phyloP scores from a whole-genome alignment of 1,139 yeast genomes.

The Magnusiomyces tetraspermus region DNA sequence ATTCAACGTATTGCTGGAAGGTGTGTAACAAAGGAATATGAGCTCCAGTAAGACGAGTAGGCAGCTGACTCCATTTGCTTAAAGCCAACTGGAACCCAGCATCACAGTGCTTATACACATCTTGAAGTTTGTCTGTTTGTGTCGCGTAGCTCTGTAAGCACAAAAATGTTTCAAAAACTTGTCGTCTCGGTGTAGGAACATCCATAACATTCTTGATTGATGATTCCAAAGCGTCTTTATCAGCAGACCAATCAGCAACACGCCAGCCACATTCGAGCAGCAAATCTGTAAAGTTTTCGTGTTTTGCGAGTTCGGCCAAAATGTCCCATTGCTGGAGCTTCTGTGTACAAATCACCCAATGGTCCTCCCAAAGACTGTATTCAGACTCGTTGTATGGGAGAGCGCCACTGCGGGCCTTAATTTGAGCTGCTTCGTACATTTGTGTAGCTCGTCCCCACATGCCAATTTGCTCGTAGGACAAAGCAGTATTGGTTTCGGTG shows the following conservation, averaged over 20 bases:
- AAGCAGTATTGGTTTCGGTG: slow-evolving; percentile 82
- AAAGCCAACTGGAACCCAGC: slow-evolving; percentile 93
- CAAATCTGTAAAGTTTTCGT: slow-evolving; percentile 93
- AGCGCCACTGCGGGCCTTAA: slow-evolving; percentile 92
- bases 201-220: slow-evolving; percentile 96
- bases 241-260: slow-evolving; percentile 97
- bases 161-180: slow-evolving; percentile 87
- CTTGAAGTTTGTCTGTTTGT: slow-evolving; percentile 68
- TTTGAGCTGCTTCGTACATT: slow-evolving; percentile 92
- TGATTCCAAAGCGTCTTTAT: slow-evolving; percentile 87
- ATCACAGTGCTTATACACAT: slow-evolving; percentile 77
- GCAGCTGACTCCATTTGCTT: slow-evolving; percentile 89
- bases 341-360: slow-evolving; percentile 96
- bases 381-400: slow-evolving; percentile 94
- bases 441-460: slow-evolving; percentile 93
- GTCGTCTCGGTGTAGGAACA: slow-evolving; percentile 95
- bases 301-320: slow-evolving; percentile 90
- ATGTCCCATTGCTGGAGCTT: slow-evolving; percentile 98
- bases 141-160: slow-evolving; percentile 91
- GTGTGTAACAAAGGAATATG: slow-evolving; percentile 87
- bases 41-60: slow-evolving; percentile 68
- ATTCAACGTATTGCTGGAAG: slow-evolving; percentile 95
- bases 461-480: slow-evolving; percentile 92
- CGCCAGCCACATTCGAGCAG: slow-evolving; percentile 98
- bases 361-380: slow-evolving; percentile 96